Conservation (phyloP, 2,329 filamentous ascomycete genomes). For the Tolypocladium capitatum region DNA sequence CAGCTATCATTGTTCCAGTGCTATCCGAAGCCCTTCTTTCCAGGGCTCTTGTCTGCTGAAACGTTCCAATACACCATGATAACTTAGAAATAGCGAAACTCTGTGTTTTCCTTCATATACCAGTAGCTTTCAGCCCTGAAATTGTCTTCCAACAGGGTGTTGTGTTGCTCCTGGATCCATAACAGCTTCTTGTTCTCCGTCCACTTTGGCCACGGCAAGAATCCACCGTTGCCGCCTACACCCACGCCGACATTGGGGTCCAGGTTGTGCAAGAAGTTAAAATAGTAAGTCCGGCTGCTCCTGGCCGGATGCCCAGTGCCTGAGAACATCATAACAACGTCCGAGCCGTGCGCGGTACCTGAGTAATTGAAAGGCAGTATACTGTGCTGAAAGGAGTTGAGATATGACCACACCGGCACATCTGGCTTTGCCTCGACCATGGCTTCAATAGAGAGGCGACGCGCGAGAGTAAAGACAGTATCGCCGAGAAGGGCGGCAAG, state of each 20-base stretch:
- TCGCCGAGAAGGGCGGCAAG: slow-evolving; percentile 65
- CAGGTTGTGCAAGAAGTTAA: slow-evolving; percentile 56
- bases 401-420: slow-evolving; percentile 64
- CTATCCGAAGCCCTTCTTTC: too few species aligned
- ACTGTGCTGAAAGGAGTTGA: slow-evolving; percentile 57
- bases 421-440: slow-evolving; percentile 32
- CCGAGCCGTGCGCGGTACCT: slow-evolving; percentile 65
- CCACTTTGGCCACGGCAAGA: slow-evolving; percentile 36
- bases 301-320: slow-evolving; percentile 44
- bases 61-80: too few species aligned
- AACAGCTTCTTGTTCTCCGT: slow-evolving; percentile 32
- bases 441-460: slow-evolving; percentile 50
- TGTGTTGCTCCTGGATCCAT: too few species aligned
- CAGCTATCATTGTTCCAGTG: too few species aligned
- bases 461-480: slow-evolving; percentile 58
- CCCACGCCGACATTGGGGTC: slow-evolving; percentile 52
- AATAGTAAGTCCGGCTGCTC: slow-evolving; percentile 55
- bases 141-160: too few species aligned
- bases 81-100: too few species aligned
- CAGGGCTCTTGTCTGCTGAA: too few species aligned
- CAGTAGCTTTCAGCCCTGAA: too few species aligned
- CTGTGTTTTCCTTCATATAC: too few species aligned
- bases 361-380: too few species aligned
- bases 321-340: slow-evolving; percentile 58
- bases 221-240: slow-evolving; percentile 18